Conservation (phyloP, 139 green algal species). For the Chlamydomonas sp. region DNA sequence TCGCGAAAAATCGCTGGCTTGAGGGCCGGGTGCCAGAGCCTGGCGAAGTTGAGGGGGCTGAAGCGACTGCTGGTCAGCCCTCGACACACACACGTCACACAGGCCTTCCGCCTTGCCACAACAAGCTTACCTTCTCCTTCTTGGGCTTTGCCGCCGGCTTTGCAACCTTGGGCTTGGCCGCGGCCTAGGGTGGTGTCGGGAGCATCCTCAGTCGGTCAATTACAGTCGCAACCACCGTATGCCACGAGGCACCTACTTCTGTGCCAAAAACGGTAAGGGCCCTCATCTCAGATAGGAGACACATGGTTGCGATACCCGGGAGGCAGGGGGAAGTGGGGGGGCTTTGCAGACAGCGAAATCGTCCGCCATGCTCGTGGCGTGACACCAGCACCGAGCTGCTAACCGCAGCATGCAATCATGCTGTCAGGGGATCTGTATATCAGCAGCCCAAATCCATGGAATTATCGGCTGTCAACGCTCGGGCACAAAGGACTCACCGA, state of each 20-base stretch:
- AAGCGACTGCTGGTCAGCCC: no score
- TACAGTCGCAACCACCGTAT: background rate
- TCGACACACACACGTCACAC: no score
- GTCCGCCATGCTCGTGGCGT: background rate
- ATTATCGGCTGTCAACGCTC: background rate
- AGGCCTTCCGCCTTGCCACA: slow-evolving; percentile 17
- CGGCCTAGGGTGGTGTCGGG: slow-evolving; percentile 13
- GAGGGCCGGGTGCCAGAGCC: no score
- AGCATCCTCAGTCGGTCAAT: slow-evolving; percentile 21
- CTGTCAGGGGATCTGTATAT: background rate
- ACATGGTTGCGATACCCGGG: no score
- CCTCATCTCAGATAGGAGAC: no score
- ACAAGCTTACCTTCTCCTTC: slow-evolving; percentile 24
- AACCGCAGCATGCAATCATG: background rate
- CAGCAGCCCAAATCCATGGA: background rate
- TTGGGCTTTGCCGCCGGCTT: background rate
- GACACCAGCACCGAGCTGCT: background rate
- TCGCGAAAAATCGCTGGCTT: no score
- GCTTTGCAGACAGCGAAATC: background rate
- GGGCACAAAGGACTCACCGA: no score
- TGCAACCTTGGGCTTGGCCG: background rate
- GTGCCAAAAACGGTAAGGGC: no score
- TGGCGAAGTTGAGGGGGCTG: no score
- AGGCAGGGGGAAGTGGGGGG: no score
- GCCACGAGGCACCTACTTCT: background rate